Conservation (phyloP, 768 basidiomycete species). For the Lentinula aciculospora region DNA sequence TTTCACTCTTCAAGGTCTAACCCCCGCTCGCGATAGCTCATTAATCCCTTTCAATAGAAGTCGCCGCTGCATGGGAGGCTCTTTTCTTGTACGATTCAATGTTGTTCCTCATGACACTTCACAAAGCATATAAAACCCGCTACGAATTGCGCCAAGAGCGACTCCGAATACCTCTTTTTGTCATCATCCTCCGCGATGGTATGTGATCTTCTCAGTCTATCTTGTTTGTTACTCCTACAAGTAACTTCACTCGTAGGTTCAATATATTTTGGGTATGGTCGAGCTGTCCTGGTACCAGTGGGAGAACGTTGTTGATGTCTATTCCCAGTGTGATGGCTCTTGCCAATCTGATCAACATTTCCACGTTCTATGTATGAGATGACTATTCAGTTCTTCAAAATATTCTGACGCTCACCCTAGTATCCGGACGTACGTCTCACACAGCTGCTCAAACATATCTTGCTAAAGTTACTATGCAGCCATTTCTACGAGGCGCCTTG, state of each 20-base stretch:
- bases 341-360: conserved; percentile 5
- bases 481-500: not conserved
- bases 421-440: not conserved
- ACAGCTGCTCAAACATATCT: no score
- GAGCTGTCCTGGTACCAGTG: not conserved
- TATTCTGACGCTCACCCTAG: not conserved
- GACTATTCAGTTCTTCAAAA: not conserved
- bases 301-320: not conserved
- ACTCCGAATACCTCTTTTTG: not conserved
- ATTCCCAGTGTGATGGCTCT: conserved; percentile 4
- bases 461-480: not conserved
- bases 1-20: not conserved
- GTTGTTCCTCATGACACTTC: conserved; percentile 7
- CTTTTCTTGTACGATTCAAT: conserved; percentile 6
- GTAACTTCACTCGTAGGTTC: not conserved
- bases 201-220: not conserved
- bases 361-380: conserved; percentile 5
- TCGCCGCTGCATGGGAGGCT: conserved; percentile 9
- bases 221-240: not conserved
- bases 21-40: not conserved
- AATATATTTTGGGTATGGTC: conserved; percentile 6
- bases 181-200: conserved; percentile 6
- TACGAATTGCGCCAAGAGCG: not conserved
- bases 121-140: conserved; percentile 4
- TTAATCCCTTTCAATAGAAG: not conserved